Evolutionary conservation across 2,329 filamentous ascomycete genomes (phyloP), one percentile per base, ranked within the genome.

Genomic region (Leptographium procerum): DNA sequence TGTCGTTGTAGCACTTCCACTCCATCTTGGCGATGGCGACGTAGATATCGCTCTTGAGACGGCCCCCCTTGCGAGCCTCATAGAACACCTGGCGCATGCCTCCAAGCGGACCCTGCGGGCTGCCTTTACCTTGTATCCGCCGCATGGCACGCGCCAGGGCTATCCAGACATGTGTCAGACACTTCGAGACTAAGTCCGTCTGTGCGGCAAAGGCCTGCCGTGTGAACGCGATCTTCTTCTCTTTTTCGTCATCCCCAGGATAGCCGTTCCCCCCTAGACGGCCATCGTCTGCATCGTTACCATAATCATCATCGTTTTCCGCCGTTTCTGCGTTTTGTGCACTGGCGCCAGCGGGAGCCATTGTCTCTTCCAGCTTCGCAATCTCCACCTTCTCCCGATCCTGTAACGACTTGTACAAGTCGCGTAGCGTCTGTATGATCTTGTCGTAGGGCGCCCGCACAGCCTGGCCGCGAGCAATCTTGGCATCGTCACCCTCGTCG

Each of bases 1-100:
- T 83, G 66, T 97, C 94, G 68, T 95, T 94, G 72, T 99, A 99
- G 64, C 95, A 95, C 65, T 95, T 86, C 69, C 94, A 92, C 70
- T 99, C 94, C 67, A 99, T 88, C 60, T 95, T 78, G 19, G 95
- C 94, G 64, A 90, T 90, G 1, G 91, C 91, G 57, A 96, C 88
- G 68, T 99, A 99, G 7, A 96, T 89, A 69, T 97, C 94, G 66
- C 90, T 95, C 9, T 90, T 94, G 52, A 99, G 81, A 57, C 91
- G 87, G 22, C 94, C 95, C 63, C 86, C 85, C 66, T 88, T 87
- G 36, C 94, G 84, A 53, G 94, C 91, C 70, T 97, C 91, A 2
- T 84, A 86, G 68, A 99, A 97, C 14, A 96, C 84, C 64, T 90
- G 87, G 61, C 94, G 84, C 65, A 95, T 87, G 3, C 94, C 94